Evolutionary conservation across 495 filamentous ascomycete genomes (phyloP), one percentile per base, ranked within the genome.

Genomic region (Penicillium subrubescens): DNA sequence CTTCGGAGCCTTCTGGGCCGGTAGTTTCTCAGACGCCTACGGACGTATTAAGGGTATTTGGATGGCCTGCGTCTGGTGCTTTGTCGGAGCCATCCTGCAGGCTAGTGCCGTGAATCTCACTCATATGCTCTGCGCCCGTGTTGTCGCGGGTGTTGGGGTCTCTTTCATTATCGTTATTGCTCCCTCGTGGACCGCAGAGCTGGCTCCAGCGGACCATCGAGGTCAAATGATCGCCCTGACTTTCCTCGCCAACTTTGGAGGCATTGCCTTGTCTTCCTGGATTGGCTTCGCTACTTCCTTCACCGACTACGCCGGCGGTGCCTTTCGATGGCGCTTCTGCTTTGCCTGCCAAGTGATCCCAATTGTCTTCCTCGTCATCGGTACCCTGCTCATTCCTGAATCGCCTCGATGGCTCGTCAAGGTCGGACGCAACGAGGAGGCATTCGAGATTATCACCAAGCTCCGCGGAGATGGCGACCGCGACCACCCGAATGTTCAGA

Each of bases 241-340:
- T 80, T 51, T 81, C 82, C 11, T 83, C 84, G 72, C 51, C 67
- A 87, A 86, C 61, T 81, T 86, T 41, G 84, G 84, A 37, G 84
- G 86, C 12, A 82, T 86, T 37, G 25, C 51, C 8, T 77, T 86
- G 21, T 83, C 83, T 10, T 87, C 84, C 61, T 87, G 84, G 85
- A 76, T 87, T 33, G 82, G 81, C 65, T 87, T 80, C 71, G 79
- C 19, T 63, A 80, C 53, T 23, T 79, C 75, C 1, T 78, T 68
- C 64, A 66, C 79, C 31, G 73, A 82, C 21, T 68, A 71, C 29
- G 80, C 80, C 19, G 64, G 66, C 8, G 78, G 77, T 3, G 57
- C 77, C 6, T 72, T 84, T 35, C 71, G 77, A 52, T 86, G 84
- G 84, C 72, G 83, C 17, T 82, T 86, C 54, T 79, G 77, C 0